Evolutionary conservation across 306 rosid genomes (phyloP).

Genomic region (Quercus parvula): DNA sequence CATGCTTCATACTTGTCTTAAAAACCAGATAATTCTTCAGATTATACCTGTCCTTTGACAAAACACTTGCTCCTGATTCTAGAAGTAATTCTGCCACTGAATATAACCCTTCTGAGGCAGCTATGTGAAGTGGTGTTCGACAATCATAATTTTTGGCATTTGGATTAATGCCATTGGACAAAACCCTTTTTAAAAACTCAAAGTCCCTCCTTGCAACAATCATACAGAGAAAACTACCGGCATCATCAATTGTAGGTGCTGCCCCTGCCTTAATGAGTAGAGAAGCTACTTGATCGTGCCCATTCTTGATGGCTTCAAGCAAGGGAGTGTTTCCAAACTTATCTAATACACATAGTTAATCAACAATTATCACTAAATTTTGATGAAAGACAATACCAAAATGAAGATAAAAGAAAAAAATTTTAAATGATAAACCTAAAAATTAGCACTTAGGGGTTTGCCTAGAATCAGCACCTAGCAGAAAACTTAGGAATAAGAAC

Average conservation of each 20-base stretch:
- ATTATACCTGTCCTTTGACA: constrained; percentile 57
- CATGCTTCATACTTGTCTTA: not conserved
- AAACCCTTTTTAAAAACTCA: constrained; percentile 38
- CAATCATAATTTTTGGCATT: constrained; percentile 60
- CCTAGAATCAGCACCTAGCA: too few relatives aligned
- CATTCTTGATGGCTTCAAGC: constrained; percentile 62
- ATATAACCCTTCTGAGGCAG: constrained; percentile 59
- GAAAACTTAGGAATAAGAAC: too few relatives aligned
- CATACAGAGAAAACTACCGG: constrained; percentile 54
- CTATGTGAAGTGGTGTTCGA: constrained; percentile 59
- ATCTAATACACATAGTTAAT: constrained; percentile 31
- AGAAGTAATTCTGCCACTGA: constrained; percentile 43
- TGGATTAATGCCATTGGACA: constrained; percentile 52
- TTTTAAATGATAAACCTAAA: too few relatives aligned
- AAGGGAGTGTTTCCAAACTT: constrained; percentile 66
- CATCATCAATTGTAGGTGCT: constrained; percentile 42
- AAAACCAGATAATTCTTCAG: constrained; percentile 1
- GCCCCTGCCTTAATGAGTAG: constrained; percentile 53
- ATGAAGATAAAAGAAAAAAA: too few relatives aligned
- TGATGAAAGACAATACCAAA: not conserved
- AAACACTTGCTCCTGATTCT: constrained; percentile 63
- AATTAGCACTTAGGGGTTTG: too few relatives aligned
- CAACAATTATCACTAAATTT: constrained; percentile 7
- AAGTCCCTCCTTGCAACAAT: constrained; percentile 41
- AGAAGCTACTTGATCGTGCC: constrained; percentile 50